Evolutionary conservation across 2,329 filamentous ascomycete genomes (phyloP), one percentile per base, ranked within the genome.

Genomic region (Rhexocercosporidium sp.): DNA sequence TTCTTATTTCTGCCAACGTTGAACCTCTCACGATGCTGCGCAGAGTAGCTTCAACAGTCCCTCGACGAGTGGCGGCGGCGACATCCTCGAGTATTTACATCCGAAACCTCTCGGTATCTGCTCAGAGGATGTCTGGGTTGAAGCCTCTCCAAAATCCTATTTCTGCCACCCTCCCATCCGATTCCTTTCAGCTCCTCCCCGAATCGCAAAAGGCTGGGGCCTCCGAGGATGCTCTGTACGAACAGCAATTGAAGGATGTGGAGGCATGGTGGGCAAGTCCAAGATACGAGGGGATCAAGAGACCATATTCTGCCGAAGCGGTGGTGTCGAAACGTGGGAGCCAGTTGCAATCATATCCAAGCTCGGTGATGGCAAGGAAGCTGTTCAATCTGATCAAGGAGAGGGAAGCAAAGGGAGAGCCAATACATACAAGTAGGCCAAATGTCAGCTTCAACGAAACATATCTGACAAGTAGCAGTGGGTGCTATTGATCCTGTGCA

Each of bases 401-500:
- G 80, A 86, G 92, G 71, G 87, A 88, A 54, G 87, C 90, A 46
- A 88, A 91, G 75, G 93, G 93, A 69, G 86, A 97, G 79, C 96
- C 96, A 22, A 92, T 98, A 68, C 95, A 98, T 79, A 98, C 96
- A 18, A 94, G 92, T 95, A 82, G 77, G 89, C 81, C 64, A 39
- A 61, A 16, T 34, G 22, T 51, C 20, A n/a, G 12, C 22, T 46
- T 14, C n/a, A 39, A 22, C 46, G 63, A 22, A 18, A 20, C 18
- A 59, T 34, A 63, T 34, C 72, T 73, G 44, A 73, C 70, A 64
- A 6, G 6, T 62, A 65, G 34, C 69, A 95, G 92, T 99, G 92
- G 96, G 96, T 74, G 96, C 94, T 68, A 96, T 99, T 80, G 96
- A 99, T 77, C 96, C 96, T n/a, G 90, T 98, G 12, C 96, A 99